Base-by-base conservation (phyloP, 129 eudicot species). In the Arctium lappa region DNA sequence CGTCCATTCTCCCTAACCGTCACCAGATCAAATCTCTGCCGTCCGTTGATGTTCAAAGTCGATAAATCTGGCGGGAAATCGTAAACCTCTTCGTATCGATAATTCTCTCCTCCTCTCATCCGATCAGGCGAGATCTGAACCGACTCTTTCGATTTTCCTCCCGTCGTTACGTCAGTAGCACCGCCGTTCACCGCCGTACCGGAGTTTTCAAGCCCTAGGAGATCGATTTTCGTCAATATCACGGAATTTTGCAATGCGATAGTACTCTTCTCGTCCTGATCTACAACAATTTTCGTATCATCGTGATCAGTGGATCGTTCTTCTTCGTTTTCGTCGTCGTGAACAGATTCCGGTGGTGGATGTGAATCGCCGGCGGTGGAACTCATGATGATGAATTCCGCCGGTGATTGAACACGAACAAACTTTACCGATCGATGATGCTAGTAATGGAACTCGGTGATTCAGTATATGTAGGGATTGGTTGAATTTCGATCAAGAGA, bases 1-100 rank as follows among this genome's bases (percentile, higher is more conserved):
- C 84, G 86, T 69, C 89, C 89, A 31, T 79, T 68, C 36, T 74
- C 83, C 50, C 84, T 74, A 30, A 38, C 46, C 8, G 75, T 69
- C 65, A 42, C 75, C 38, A 86, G 72, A 9, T 86, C 81, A 27
- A 73, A 79, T 69, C 77, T 83, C 75, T 32, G 79, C 50, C 86
- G 60, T 74, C 82, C 86, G 65, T 82, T 82, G 29, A 15, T 42
- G 32, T 37, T 82, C 81, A 79, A 66, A 68, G 8, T 79, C 30
- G 89, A 65, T 44, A 82, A 40, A 62, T 69, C 73, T 66, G 84
- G 84, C 80, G 74, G 84, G 73, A 74, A 48, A 16, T 65, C 50
- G 70, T 42, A 53, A 39, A 39, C 73, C 46, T 40, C 38, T 40
- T 71, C 77, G n/a, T 30, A 5, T 6, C 36, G 63, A 69, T 69